A percentile compares a stretch with the other conserved stretches of the same genome.
These are phyloP conservation scores for Fusarium sp. DNA, from an alignment of 2,329 filamentous ascomycete species.

Conservation along the genomic window DNA sequence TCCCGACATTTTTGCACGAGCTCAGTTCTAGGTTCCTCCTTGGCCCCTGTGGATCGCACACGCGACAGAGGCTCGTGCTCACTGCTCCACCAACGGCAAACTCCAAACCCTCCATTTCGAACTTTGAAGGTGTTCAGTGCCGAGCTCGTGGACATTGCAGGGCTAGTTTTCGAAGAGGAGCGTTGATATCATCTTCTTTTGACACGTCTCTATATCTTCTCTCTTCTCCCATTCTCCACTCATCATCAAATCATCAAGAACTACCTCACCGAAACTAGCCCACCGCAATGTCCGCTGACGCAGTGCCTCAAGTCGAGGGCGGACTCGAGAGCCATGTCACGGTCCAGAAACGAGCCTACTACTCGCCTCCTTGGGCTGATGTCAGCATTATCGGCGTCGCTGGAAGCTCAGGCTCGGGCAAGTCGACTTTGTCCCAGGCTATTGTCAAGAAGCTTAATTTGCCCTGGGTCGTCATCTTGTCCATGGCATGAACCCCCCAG, in stretches of 20 bases:
- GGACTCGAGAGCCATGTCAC: constrained; percentile 55
- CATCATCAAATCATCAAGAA: constrained; percentile 4
- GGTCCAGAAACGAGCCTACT: constrained; percentile 71
- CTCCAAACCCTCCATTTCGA: constrained; percentile 35
- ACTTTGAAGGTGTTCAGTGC: constrained; percentile 18
- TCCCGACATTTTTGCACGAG: constrained; percentile 19
- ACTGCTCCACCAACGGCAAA: constrained; percentile 35
- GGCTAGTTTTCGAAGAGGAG: constrained; percentile 32
- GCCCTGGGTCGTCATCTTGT: constrained; percentile 97
- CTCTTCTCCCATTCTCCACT: not conserved
- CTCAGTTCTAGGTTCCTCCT: constrained; percentile 30
- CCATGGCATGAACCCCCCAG: constrained; percentile 71
- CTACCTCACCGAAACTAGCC: constrained; percentile 36
- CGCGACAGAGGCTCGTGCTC: constrained; percentile 38
- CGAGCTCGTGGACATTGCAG: constrained; percentile 38
- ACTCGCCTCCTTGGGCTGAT: constrained; percentile 94
- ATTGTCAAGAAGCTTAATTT: constrained; percentile 90
- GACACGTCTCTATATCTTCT: not conserved
- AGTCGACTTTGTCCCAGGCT: constrained; percentile 90
- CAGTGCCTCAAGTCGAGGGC: constrained; percentile 22
- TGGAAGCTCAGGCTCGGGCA: constrained; percentile 91
- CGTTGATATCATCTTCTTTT: constrained; percentile 7
- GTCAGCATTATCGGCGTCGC: constrained; percentile 96
- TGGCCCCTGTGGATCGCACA: constrained; percentile 38
- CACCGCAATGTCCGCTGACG: constrained; percentile 33